Evolutionary conservation across 2,329 filamentous ascomycete species (phyloP), one percentile per base, ranked within the genome.

Genomic region (Drechmeria coniospora): DNA sequence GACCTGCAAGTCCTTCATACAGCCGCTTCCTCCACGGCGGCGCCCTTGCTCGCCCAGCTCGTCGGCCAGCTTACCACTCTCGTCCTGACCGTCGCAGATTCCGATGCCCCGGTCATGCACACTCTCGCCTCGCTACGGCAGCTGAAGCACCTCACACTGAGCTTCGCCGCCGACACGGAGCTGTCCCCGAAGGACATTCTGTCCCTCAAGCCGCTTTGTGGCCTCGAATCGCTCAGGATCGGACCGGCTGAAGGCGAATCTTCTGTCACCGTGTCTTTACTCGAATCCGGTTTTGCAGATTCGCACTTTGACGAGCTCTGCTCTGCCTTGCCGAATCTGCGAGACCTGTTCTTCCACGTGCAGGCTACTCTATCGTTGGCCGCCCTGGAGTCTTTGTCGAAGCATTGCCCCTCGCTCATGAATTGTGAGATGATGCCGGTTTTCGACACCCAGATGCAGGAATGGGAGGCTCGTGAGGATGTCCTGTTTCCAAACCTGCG

Each of bases 291-390:
- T 17, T 26, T 26, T 16, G 19, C 12, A 9, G 14, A 28, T 13
- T n/a, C 8, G 5, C 18, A 27, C 19, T 27, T 27, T 21, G 26
- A 27, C 19, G 18, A 15, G 11, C 26, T 27, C n/a, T 18, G 20
- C n/a, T 28, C 26, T 6, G 5, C 6, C 5, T 10, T 28, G n/a
- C 14, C 4, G 6, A 11, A 5, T 11, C 20, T 28, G 14, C 13
- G 14, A 4, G 10, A 14, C 5, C 9, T 28, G 10, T 9, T n/a
- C 15, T 22, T 28, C 20, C 15, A 15, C n/a, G 10, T 28, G 4
- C 14, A 18, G 15, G 22, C 13, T 11, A 20, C 23, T n/a, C 11
- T 28, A 21, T 28, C 15, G 6, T 4, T 14, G 4, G 15, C 21
- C 15, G 15, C 14, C 9, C 5, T 23, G 15, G 8, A n/a, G 17